Conservation (phyloP, 352 stramenopile species). For the Pythium aquatile region DNA sequence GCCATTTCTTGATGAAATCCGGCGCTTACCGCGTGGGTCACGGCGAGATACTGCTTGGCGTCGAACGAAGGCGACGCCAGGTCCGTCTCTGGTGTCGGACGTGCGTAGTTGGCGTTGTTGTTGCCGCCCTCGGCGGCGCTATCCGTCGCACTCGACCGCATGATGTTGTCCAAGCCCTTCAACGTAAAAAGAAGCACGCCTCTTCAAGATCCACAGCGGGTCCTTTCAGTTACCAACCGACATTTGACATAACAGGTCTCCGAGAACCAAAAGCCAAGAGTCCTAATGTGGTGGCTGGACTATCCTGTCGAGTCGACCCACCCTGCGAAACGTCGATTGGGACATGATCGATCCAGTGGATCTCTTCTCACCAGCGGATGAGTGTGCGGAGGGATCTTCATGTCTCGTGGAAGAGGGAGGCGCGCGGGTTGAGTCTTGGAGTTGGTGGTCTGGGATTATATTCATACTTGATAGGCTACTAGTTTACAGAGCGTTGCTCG, state of each 20-base stretch:
- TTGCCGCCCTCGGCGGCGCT: constrained; percentile 4
- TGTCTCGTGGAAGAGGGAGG: neutral
- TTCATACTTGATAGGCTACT: constrained; percentile 26
- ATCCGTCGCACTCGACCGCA: constrained; percentile 24
- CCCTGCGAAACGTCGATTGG: neutral
- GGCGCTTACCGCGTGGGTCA: constrained; percentile 54
- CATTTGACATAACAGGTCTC: neutral
- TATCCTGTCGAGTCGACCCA: neutral
- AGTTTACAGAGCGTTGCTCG: neutral
- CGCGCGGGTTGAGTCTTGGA: neutral
- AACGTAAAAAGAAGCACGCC: neutral
- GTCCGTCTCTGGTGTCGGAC: constrained; percentile 39
- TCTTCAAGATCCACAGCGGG: constrained; percentile 23
- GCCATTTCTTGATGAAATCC: neutral
- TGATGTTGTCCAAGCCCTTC: constrained; percentile 5
- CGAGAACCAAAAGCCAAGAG: neutral
- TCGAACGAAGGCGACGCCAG: constrained; percentile 62
- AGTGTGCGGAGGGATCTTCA: neutral
- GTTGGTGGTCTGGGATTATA: neutral
- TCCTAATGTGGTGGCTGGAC: no score
- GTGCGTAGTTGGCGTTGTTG: constrained; percentile 13
- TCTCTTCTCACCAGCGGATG: neutral
- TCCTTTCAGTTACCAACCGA: constrained; percentile 6
- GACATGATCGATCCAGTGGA: neutral
- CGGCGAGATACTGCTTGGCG: constrained; percentile 55